phyloP scores from a whole-genome alignment of 192 early-diverging fungal genomes.

The Coemansia sp. region DNA sequence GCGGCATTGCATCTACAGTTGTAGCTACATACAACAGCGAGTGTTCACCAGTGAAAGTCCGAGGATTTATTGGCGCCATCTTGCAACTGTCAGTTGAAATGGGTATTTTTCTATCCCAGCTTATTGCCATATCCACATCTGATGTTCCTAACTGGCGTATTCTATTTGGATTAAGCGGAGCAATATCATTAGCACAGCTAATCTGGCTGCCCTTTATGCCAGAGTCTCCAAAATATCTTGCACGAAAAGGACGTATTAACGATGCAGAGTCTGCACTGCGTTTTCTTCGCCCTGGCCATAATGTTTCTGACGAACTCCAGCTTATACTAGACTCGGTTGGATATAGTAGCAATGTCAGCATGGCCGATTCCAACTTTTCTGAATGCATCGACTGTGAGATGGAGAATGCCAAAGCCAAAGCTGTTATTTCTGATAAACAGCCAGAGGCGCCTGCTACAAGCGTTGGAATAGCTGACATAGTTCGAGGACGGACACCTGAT shows the following conservation, averaged over 20 bases:
- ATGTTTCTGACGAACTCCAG: conserved; percentile 58
- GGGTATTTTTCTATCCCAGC: conserved; percentile 70
- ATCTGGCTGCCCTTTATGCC: conserved; percentile 63
- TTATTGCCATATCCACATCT: conserved; percentile 56
- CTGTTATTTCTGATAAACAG: not conserved
- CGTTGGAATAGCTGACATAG: conserved; percentile 22
- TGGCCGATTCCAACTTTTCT: too few species aligned
- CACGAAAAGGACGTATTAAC: conserved; percentile 51
- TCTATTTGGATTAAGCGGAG: conserved; percentile 59
- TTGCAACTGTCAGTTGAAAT: conserved; percentile 73
- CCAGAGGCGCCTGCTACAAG: not conserved
- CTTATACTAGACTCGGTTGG: conserved; percentile 46
- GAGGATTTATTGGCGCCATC: conserved; percentile 68
- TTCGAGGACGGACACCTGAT: conserved; percentile 47
- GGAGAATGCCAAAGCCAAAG: not conserved
- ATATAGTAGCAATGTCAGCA: not conserved
- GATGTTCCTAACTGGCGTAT: conserved; percentile 66
- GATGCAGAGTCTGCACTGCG: conserved; percentile 55
- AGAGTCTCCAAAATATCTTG: conserved; percentile 70
- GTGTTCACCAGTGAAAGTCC: conserved; percentile 61
- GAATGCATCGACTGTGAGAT: too few species aligned
- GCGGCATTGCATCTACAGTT: conserved; percentile 60
- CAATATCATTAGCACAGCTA: conserved; percentile 57
- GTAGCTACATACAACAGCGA: conserved; percentile 76
- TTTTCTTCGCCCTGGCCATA: conserved; percentile 48